Percentiles rank a stretch among this genome's conserved stretches.
phyloP scores from a whole-genome alignment of 805 yeast genomes.

The Barnettozyma sucrosica region DNA sequence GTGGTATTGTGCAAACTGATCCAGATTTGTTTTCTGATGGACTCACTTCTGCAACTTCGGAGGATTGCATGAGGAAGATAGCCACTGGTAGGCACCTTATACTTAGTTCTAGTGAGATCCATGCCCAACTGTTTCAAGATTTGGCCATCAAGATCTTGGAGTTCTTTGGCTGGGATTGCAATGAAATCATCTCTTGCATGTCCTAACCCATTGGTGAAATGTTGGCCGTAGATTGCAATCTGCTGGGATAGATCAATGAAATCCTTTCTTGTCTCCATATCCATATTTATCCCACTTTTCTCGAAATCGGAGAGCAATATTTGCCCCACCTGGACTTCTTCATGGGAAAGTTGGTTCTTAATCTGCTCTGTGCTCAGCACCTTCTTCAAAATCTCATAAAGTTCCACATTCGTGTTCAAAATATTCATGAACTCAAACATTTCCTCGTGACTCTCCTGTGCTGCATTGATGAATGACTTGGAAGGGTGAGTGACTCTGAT shows the following conservation, averaged over 20 bases:
- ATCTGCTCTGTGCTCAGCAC: slow-evolving; percentile 39
- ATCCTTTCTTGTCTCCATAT: slow-evolving; percentile 50
- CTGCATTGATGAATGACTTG: slow-evolving; percentile 61
- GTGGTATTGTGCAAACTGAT: slow-evolving; percentile 62
- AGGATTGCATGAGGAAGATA: slow-evolving; percentile 60
- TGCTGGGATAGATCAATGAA: slow-evolving; percentile 77
- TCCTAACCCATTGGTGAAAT: slow-evolving; percentile 40
- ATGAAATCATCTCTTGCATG: slow-evolving; percentile 16
- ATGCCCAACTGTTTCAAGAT: slow-evolving; percentile 26
- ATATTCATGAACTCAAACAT: slow-evolving; percentile 93
- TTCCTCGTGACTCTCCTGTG: slow-evolving; percentile 80
- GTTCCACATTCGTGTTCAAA: slow-evolving; percentile 73
- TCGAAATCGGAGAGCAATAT: slow-evolving; percentile 79
- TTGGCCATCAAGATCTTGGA: slow-evolving; percentile 20
- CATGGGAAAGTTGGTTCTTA: slow-evolving; percentile 42
- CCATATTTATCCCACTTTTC: slow-evolving; percentile 83
- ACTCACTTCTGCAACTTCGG: slow-evolving; percentile 48
- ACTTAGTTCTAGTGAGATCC: slow-evolving; percentile 35
- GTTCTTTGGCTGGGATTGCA: slow-evolving; percentile 17
- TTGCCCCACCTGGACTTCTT: slow-evolving; percentile 79
- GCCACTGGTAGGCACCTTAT: slow-evolving; percentile 55
- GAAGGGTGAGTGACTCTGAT: slow-evolving; percentile 85
- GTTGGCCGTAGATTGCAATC: slow-evolving; percentile 77
- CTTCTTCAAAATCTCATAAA: slow-evolving; percentile 54
- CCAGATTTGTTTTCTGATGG: slow-evolving; percentile 69